Conservation (phyloP, 352 stramenopile species). For the Pythium chondricola region DNA sequence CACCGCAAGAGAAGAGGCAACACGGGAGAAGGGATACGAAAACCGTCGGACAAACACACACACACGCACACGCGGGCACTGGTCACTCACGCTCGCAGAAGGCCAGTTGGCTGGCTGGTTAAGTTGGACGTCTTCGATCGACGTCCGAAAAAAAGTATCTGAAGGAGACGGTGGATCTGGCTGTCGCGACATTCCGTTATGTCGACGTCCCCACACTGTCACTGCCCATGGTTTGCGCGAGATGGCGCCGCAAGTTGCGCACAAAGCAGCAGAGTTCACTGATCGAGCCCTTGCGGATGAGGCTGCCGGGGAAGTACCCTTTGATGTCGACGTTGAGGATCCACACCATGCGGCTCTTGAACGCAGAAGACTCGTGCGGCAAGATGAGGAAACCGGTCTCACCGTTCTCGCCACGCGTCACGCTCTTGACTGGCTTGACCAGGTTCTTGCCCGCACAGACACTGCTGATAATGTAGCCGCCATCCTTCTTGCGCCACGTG, state of each 20-base stretch:
- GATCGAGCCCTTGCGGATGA: conserved; percentile 77
- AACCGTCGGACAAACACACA: no score
- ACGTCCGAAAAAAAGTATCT: no score
- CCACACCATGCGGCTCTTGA: conserved; percentile 77
- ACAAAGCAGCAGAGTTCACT: conserved; percentile 75
- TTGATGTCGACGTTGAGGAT: conserved; percentile 85
- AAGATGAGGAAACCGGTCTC: conserved; percentile 70
- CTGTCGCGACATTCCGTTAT: conserved; percentile 6
- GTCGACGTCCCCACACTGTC: conserved; percentile 13
- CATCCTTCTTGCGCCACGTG: conserved; percentile 63
- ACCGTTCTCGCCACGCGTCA: conserved; percentile 75
- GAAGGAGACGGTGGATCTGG: no score
- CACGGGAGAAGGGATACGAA: no score
- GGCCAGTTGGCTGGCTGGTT: no score
- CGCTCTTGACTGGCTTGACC: conserved; percentile 57
- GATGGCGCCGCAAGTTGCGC: conserved; percentile 68
- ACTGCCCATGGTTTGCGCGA: conserved; percentile 45
- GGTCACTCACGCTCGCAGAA: no score
- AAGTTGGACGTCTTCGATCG: conserved; percentile 1
- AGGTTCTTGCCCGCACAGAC: conserved; percentile 64
- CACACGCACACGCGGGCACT: no score
- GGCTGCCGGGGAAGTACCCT: conserved; percentile 69
- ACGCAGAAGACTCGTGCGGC: conserved; percentile 62
- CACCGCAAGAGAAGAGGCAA: no score
- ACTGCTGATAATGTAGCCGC: conserved; percentile 65